Base-by-base conservation (phyloP, 768 basidiomycete species). In the Amanita brunnescens region DNA sequence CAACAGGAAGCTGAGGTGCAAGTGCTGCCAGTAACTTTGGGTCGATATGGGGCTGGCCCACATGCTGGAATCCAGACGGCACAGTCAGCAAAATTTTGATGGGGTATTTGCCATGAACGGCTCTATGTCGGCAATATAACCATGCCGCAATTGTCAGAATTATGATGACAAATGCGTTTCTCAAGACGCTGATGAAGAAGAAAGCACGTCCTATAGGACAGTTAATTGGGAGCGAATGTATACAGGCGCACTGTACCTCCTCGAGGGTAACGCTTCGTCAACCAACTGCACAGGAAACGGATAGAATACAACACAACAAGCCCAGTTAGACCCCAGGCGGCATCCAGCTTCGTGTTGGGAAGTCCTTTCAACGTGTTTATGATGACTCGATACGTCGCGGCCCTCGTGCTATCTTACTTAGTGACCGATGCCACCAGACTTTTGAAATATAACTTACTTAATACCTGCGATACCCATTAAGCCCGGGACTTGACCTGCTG, bases 331-430 rank as follows among this genome's bases (percentile, higher is more conserved):
- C 96, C 96, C 69, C 87, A 94, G 0, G 93, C 93, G 0, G 96
- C 94, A 64, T 99, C 92, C 44, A 86, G 74, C 30, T 64, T 75
- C 0, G 87, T 80, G 23, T 71, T 54, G 2, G 82, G 84, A 43
- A 96, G 72, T 50, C 88, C 81, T 66, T 91, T 94, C 56, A 99
- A 71, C 1, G 88, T 89, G 66, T 97, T 87, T 70, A 97, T 97
- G 63, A 97, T 85, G 58, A 97, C 94, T 47, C 74, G 58, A 70
- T 85, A 98, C 0, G 91, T 85, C 2, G 86, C 73, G 10, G 80
- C 92, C 44, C 92, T 83, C 8, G 95, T 95, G 64, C 91, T 91
- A 49, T 26, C 41, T 47, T 51, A 37, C 10, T 34, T 13, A 43
- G 60, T 29, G 59, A 39, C 49, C 37, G 24, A 29, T 14, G 14